These are phyloP conservation scores for Phytophthora constricta DNA, from an alignment of 352 stramenopile genomes.

Conservation along the genomic window DNA sequence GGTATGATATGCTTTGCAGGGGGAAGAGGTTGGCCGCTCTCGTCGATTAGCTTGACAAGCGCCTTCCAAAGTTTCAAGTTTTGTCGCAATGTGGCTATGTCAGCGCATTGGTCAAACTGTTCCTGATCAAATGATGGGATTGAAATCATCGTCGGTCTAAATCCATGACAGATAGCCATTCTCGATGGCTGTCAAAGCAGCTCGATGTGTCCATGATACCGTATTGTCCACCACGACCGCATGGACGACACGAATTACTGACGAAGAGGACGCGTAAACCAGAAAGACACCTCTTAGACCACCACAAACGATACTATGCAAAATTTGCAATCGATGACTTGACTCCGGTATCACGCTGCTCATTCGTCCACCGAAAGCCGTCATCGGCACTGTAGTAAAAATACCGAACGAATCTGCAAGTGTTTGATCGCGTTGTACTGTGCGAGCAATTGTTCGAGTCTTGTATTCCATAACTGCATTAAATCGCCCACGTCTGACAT, in stretches of 20 bases:
- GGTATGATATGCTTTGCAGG: slow-evolving; percentile 9
- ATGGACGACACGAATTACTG: neutral
- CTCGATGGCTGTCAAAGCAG: neutral
- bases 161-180: neutral
- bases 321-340: neutral
- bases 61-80: neutral
- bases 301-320: neutral
- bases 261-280: neutral
- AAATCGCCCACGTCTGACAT: neutral
- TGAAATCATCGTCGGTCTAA: neutral
- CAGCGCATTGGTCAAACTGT: neutral
- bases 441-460: neutral
- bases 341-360: neutral
- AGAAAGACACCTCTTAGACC: neutral
- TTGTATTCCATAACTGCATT: neutral
- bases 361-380: neutral
- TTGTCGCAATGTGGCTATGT: neutral
- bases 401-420: neutral
- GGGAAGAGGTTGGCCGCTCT: neutral
- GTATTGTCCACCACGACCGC: neutral
- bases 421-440: neutral
- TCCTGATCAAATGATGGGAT: neutral
- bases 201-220: neutral
- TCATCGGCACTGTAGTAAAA: neutral
- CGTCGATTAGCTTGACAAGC: neutral